Base-by-base conservation (phyloP, 192 early-diverging fungal genomes). In the Backusella tuberculispora region DNA sequence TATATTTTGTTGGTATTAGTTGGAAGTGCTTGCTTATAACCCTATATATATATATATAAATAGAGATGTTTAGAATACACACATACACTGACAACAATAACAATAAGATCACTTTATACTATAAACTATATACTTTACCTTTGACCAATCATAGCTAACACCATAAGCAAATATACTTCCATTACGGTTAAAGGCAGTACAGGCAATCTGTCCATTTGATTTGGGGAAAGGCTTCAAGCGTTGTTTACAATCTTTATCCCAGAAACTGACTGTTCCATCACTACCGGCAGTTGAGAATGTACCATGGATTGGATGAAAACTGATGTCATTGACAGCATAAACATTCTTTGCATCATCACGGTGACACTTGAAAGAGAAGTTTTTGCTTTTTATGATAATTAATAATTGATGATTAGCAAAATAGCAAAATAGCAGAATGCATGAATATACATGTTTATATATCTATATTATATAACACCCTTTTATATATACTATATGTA, bases 341-440 rank as follows among this genome's bases (percentile, higher is more conserved):
- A 93, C 89, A 21, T 80, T 79, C 69, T 82, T 83, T 63, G 87
- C 86, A 26, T 85, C 85, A 41, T 91, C 91, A 56, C 97, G 90
- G 82, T 99, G 97, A 81, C 97, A 99, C 75, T 95, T 96, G 90
- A 94, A 96, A 41, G 95, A 92, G 83, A 99, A 94, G 81, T 96
- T 93, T 37, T 85, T 75, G 50, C 86, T 92, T 50, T 68, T 34
- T 34, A 63, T 45, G n/a, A 38, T 63, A 9, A 60, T 43, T 4
- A 65, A 76, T 45, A 38, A 44, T 19, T 53, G 50, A 9, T 3
- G 3, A 10, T 34, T 34, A 47, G 10, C 40, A 38, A 40, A 12
- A 2, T 34, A 47, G 10, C 40, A 38, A 40, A 12, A 2, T n/a
- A 69, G 0, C 14, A 6, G 45, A 72, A 42, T 1, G 7, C 17